Evolutionary conservation across 2,329 filamentous ascomycete genomes (phyloP).

Genomic region (Colletotrichum eremochloae): DNA sequence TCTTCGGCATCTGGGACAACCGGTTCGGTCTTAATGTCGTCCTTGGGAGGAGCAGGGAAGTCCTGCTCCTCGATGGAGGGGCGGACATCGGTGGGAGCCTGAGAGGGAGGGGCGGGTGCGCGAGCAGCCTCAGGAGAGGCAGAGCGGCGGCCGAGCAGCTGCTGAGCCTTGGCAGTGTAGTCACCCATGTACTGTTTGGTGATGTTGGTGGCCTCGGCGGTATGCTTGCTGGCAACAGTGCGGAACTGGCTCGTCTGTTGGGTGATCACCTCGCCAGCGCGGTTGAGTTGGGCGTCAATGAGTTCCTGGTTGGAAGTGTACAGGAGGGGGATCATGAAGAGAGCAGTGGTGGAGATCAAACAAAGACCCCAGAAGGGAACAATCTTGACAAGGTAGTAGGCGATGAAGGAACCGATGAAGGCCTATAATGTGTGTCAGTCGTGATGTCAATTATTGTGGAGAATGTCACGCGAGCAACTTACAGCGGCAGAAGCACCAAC

Average conservation of each 20-base stretch:
- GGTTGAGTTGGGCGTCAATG: constrained; percentile 73
- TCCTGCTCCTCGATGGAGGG: constrained; percentile 44
- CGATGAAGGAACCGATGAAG: constrained; percentile 71
- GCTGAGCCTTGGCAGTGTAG: constrained; percentile 76
- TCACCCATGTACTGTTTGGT: constrained; percentile 78
- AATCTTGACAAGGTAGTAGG: constrained; percentile 78
- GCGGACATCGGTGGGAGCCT: constrained; percentile 39
- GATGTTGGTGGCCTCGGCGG: constrained; percentile 71
- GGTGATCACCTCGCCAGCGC: constrained; percentile 69
- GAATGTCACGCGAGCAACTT: constrained; percentile 50
- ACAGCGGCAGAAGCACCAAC: constrained; percentile 70
- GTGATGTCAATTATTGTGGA: constrained; percentile 27
- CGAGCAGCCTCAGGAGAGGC: constrained; percentile 58
- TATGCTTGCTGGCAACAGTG: constrained; percentile 73
- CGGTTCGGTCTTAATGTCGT: constrained; percentile 42
- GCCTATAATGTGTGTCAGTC: constrained; percentile 57
- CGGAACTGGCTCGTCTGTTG: constrained; percentile 74
- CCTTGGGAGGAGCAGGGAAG: constrained; percentile 44
- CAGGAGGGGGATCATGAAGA: constrained; percentile 73
- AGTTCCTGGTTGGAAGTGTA: constrained; percentile 78
- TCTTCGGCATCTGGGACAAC: constrained; percentile 45
- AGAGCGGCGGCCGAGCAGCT: constrained; percentile 67
- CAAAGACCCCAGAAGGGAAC: constrained; percentile 78
- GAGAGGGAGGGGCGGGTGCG: constrained; percentile 49
- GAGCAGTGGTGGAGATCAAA: constrained; percentile 68